Percentiles rank a stretch among this genome's conserved stretches.
These are phyloP conservation scores for Melocanna baccifera DNA, from an alignment of 176 grass and related monocot genomes.

Conservation along the genomic window DNA sequence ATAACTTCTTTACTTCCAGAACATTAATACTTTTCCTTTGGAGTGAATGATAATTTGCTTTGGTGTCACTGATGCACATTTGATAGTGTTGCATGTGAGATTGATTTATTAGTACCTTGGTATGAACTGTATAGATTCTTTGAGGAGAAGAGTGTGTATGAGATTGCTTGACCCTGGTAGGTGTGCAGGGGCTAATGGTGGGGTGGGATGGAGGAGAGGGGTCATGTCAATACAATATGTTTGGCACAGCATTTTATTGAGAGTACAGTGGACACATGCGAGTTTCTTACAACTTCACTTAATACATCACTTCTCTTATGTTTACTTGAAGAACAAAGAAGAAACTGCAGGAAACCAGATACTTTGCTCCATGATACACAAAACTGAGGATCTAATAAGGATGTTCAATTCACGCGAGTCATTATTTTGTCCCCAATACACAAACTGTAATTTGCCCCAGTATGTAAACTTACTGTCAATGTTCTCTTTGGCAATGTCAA, in stretches of 20 bases:
- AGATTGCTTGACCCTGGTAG: not conserved
- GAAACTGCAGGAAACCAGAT: not conserved
- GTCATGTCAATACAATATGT: not conserved
- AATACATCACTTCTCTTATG: not conserved
- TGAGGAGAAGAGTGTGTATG: not conserved
- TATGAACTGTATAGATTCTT: not conserved
- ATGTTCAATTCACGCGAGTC: not conserved
- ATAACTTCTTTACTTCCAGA: constrained; percentile 7
- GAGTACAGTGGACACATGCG: not conserved
- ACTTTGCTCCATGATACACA: not conserved
- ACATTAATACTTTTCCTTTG: not conserved
- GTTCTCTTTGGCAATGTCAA: not conserved
- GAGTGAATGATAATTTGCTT: not conserved
- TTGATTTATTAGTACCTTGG: not conserved
- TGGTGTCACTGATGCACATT: not conserved
- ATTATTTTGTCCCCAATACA: not conserved
- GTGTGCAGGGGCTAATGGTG: not conserved
- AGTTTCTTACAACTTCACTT: not conserved
- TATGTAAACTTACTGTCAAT: not conserved
- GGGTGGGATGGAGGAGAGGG: not conserved
- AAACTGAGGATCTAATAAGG: not conserved
- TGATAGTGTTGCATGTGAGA: not conserved
- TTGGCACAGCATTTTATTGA: not conserved
- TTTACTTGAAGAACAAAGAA: not conserved
- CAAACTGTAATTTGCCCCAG: not conserved